These are phyloP conservation scores for Graphilbum ipis-grandicollis DNA, from an alignment of 2,329 filamentous ascomycete species.

Conservation along the genomic window DNA sequence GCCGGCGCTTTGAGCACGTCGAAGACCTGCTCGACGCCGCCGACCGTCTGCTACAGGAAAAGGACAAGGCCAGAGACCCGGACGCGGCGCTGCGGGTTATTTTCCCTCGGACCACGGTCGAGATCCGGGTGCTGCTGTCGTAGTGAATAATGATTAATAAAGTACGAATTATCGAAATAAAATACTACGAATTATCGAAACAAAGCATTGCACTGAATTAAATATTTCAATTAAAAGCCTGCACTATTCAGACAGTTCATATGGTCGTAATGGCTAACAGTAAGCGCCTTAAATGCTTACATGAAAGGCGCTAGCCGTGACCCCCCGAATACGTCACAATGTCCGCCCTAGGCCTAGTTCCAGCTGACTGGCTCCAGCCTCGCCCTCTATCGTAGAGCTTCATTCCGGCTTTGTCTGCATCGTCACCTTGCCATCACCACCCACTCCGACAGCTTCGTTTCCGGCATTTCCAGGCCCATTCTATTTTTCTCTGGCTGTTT, in stretches of 20 bases:
- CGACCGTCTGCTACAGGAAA: slow-evolving; percentile 17
- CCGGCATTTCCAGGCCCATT: neutral
- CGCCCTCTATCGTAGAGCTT: neutral
- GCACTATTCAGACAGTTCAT: too few species aligned
- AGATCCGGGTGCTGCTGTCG: slow-evolving; percentile 41
- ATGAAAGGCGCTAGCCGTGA: too few species aligned
- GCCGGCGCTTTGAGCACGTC: slow-evolving; percentile 57
- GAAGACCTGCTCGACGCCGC: slow-evolving; percentile 30
- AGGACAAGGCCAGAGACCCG: slow-evolving; percentile 12
- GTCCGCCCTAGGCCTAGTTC: slow-evolving; percentile 2
- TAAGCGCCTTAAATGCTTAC: too few species aligned
- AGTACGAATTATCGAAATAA: too few species aligned
- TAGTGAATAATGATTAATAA: too few species aligned
- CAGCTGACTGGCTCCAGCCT: slow-evolving; percentile 6
- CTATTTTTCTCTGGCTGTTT: neutral
- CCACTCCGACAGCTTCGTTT: neutral
- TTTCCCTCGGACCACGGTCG: slow-evolving; percentile 41
- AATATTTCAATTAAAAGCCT: too few species aligned
- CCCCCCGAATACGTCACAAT: slow-evolving; percentile 9
- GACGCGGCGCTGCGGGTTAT: slow-evolving; percentile 19
- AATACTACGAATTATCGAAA: too few species aligned
- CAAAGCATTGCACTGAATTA: too few species aligned
- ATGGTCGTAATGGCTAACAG: too few species aligned
- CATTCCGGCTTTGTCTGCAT: neutral
- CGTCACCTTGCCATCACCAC: neutral